Base-by-base conservation (phyloP, 345 rosid species). In the Dimocarpus longan region DNA sequence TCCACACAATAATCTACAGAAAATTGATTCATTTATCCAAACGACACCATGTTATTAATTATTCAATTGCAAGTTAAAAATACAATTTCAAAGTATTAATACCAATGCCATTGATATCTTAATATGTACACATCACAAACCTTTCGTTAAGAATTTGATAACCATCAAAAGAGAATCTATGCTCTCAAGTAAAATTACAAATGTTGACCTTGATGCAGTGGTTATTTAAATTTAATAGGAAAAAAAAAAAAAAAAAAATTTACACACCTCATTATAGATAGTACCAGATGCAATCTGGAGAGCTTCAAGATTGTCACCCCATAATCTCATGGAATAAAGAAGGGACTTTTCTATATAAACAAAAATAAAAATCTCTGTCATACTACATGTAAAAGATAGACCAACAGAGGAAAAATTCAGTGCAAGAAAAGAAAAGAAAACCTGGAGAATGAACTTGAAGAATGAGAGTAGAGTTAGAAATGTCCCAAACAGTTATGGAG, bases 251-350 rank as follows among this genome's bases (percentile, higher is more conserved):
- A 65, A 21, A 9, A 52, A 82, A 83, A 74, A 65, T 60, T 62
- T 37, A 72, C 71, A 59, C 68, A 94, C 98, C 98, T 96, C 97
- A 84, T 94, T 96, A 73, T 82, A 91, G 72, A 96, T 96, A 73
- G 99, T 96, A 43, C 98, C 98, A 66, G 90, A 94, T 69, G 98
- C 98, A 60, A 96, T 85, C 50, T 82, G 91, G 66, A 96, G 92
- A 65, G 87, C 79, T 52, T 84, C 86, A 65, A 91, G 80, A 85
- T 66, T 89, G 62, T 90, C 84, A 8, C 98, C 99, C 97, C 95
- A 93, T 74, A 96, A 84, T 73, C 97, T 85, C 97, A 94, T 90
- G 66, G 94, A 89, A 82, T 94, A 96, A 73, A 96, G 82, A 74
- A 96, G 93, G 85, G 97, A 94, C 80, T 88, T 91, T 28, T 94